Conservation (phyloP, 2,329 filamentous ascomycete genomes). For the Microsporum canis region DNA sequence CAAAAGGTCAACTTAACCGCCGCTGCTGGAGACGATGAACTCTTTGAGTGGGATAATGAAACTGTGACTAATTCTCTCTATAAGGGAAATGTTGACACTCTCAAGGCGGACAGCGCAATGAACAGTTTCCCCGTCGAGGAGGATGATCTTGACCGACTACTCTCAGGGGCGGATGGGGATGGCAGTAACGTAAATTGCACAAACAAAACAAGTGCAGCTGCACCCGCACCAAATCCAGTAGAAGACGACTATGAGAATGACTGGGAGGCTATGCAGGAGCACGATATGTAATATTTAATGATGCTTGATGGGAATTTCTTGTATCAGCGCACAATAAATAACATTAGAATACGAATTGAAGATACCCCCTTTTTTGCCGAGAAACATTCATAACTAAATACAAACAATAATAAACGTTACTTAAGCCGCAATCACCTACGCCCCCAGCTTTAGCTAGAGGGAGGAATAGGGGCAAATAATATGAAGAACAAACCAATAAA, state of each 20-base stretch:
- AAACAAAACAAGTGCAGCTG: not conserved
- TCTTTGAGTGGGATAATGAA: constrained; percentile 25
- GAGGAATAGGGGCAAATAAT: not conserved
- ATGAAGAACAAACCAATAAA: not conserved
- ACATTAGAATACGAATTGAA: not conserved
- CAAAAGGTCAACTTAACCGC: not conserved
- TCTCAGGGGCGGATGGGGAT: constrained; percentile 37
- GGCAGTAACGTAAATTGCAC: not conserved
- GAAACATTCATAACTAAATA: not conserved
- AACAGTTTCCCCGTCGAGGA: constrained; percentile 28
- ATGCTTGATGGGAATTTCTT: not conserved
- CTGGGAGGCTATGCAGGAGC: constrained; percentile 50
- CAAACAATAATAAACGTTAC: not conserved
- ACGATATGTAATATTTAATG: constrained; percentile 16
- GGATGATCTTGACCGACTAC: constrained; percentile 43
- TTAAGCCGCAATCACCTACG: not conserved
- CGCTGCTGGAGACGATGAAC: constrained; percentile 8
- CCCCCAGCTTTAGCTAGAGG: not conserved
- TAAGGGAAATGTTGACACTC: not conserved
- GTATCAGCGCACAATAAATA: not conserved
- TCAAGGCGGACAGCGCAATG: no score
- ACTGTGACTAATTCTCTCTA: not conserved
- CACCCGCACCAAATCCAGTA: not conserved
- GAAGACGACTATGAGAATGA: constrained; percentile 47
- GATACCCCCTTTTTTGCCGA: not conserved